Conservation (phyloP, 352 stramenopile species). For the Globisporangium okanoganense region DNA sequence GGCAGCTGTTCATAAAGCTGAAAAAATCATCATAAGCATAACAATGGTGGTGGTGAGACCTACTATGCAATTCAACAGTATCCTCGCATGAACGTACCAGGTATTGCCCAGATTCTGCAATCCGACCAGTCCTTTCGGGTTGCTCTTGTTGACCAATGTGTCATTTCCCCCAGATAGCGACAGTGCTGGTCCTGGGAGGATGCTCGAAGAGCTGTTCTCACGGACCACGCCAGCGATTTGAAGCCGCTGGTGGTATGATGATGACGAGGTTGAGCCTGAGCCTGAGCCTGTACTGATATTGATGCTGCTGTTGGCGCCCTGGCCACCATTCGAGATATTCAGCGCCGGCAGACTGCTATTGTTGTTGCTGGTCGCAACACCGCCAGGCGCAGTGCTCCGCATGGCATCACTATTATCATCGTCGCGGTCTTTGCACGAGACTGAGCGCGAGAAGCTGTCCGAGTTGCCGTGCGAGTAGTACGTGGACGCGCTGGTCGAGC, state of each 20-base stretch:
- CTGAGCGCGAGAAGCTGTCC: conserved; percentile 14
- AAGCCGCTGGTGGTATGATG: conserved; percentile 13
- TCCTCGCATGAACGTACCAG: conserved; percentile 31
- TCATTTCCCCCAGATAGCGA: conserved; percentile 4
- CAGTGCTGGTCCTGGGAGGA: conserved; percentile 6
- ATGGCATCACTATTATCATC: conserved; percentile 10
- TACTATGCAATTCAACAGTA: not conserved
- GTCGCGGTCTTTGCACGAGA: conserved; percentile 12
- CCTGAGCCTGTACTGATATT: not conserved
- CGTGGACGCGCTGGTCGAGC: not conserved
- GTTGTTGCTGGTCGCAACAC: not conserved
- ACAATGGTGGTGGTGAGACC: not conserved
- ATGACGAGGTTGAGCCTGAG: not conserved
- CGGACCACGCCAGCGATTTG: conserved; percentile 6
- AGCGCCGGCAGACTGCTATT: conserved; percentile 18
- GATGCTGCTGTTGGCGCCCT: conserved; percentile 8
- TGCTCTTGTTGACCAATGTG: conserved; percentile 21
- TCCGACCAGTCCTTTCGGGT: conserved; percentile 44
- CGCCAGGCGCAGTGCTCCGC: not conserved
- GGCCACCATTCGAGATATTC: conserved; percentile 9
- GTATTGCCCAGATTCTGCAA: conserved; percentile 83
- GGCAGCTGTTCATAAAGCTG: conserved; percentile 87
- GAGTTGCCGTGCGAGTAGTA: conserved; percentile 17
- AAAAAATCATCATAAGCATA: not conserved
- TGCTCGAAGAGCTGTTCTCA: conserved; percentile 8